Evolutionary conservation across 192 early-diverging fungal genomes (phyloP), one percentile per base, ranked within the genome.

Genomic region (Backusella macrospora): DNA sequence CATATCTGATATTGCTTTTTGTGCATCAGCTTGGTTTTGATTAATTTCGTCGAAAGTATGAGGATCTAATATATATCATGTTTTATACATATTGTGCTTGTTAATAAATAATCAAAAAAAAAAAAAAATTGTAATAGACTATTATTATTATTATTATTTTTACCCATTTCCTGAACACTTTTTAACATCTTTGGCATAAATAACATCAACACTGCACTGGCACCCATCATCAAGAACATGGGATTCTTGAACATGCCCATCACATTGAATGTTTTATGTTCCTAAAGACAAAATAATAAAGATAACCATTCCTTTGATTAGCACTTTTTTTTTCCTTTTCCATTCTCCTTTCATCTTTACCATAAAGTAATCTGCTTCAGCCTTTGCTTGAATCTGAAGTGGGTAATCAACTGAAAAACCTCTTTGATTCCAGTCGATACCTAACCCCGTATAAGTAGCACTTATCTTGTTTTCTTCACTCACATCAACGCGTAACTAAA

Each of bases 151-250:
- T n/a, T n/a, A n/a, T n/a, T n/a, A n/a, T 16, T 65, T 73, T 70
- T 66, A 80, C 79, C 71, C 78, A 89, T 74, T 21, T 82, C 67
- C 21, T 68, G 42, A 4, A 47, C 42, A 29, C 16, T 81, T 18
- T 80, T 80, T 78, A 89, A 79, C 77, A 89, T 74, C 68, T 81
- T 89, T 47, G 87, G 87, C 86, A 89, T 85, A 55, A 83, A 66
- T 13, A 89, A 79, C 43, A 89, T 72, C 80, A 87, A 82, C 12
- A 87, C 2, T 6, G 72, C 83, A 80, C 86, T 86, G 45, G 86
- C 70, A 16, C 86, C 87, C 79, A 87, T 83, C 84, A 89, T 86
- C 55, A 89, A 75, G 74, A 89, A 80, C 83, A 87, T 86, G 8
- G 87, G 87, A 76, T 89, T 89, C 52, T 82, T 81, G 46, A 89